Conservation (phyloP, 2,329 filamentous ascomycete species). For the Balansia obtecta region DNA sequence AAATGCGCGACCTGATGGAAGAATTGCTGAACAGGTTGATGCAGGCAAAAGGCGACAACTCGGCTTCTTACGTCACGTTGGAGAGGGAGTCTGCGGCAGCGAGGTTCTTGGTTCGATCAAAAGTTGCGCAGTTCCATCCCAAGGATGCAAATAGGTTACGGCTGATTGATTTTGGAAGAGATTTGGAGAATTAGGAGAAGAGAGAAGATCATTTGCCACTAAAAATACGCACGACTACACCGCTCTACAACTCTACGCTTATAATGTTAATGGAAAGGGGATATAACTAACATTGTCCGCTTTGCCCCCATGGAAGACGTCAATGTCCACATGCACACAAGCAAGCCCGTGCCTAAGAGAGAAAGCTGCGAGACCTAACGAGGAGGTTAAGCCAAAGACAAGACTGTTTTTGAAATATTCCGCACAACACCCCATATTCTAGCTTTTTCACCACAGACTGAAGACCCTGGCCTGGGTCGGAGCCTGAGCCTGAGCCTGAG, state of each 20-base stretch:
- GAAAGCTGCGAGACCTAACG: too few relatives aligned
- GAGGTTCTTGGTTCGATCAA: constrained; percentile 51
- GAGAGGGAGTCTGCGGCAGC: constrained; percentile 48
- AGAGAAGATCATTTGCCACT: not conserved
- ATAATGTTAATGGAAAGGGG: not conserved
- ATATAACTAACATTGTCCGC: not conserved
- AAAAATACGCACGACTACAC: not conserved
- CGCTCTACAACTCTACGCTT: not conserved
- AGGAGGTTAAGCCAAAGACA: too few relatives aligned
- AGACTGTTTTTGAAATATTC: not conserved
- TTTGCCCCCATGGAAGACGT: too few relatives aligned
- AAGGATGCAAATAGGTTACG: constrained; percentile 47
- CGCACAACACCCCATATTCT: not conserved
- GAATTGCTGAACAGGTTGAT: constrained; percentile 46
- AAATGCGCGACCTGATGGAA: constrained; percentile 49
- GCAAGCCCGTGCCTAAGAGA: not conserved
- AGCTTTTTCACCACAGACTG: not conserved
- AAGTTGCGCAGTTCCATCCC: constrained; percentile 54
- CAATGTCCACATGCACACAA: not conserved
- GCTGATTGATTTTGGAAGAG: constrained; percentile 51
- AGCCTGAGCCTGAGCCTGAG: not conserved
- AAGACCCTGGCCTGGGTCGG: not conserved
- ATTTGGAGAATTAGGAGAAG: constrained; percentile 39
- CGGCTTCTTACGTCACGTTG: constrained; percentile 46
- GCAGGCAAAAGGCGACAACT: constrained; percentile 40